Percentiles rank a stretch among this genome's conserved stretches.
phyloP scores from a whole-genome alignment of 495 filamentous ascomycete species.

The Penicillium simplicissimum region DNA sequence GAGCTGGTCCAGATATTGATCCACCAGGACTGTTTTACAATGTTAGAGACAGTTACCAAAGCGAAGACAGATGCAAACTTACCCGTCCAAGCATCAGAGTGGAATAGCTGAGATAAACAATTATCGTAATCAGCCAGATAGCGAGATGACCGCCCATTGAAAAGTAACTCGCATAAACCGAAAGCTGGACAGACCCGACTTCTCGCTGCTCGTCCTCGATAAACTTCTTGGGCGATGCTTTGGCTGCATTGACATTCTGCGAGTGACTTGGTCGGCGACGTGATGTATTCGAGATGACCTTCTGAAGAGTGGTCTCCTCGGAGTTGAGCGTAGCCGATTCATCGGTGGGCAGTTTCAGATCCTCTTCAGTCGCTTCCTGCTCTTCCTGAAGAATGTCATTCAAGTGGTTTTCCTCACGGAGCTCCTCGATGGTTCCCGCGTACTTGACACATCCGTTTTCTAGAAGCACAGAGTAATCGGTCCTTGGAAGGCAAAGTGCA shows the following conservation, averaged over 20 bases:
- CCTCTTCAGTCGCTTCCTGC: slow-evolving; percentile 11
- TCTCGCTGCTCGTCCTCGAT: slow-evolving; percentile 72
- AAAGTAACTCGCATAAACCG: slow-evolving; percentile 66
- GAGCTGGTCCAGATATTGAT: slow-evolving; percentile 64
- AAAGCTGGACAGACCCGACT: slow-evolving; percentile 60
- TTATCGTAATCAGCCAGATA: slow-evolving; percentile 17
- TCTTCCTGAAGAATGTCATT: slow-evolving; percentile 30
- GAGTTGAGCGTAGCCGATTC: slow-evolving; percentile 7
- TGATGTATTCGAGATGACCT: slow-evolving; percentile 30
- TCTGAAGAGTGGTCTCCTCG: slow-evolving; percentile 26
- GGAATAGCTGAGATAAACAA: slow-evolving; percentile 18
- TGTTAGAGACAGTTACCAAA: neutral
- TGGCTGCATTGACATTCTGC: slow-evolving; percentile 37
- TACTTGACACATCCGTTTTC: slow-evolving; percentile 56
- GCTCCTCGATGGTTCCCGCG: slow-evolving; percentile 30
- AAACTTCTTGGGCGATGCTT: slow-evolving; percentile 61
- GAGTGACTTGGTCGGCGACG: slow-evolving; percentile 39
- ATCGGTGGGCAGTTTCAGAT: slow-evolving; percentile 4
- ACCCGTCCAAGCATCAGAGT: slow-evolving; percentile 39
- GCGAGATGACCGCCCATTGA: slow-evolving; percentile 59
- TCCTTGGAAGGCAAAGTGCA: slow-evolving; percentile 65
- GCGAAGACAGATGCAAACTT: slow-evolving; percentile 10
- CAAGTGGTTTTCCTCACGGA: slow-evolving; percentile 25
- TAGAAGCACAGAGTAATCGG: slow-evolving; percentile 70
- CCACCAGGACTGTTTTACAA: slow-evolving; percentile 60